Evolutionary conservation across 2,329 filamentous ascomycete species (phyloP).

Genomic region (Pochonia chlamydosporia): DNA sequence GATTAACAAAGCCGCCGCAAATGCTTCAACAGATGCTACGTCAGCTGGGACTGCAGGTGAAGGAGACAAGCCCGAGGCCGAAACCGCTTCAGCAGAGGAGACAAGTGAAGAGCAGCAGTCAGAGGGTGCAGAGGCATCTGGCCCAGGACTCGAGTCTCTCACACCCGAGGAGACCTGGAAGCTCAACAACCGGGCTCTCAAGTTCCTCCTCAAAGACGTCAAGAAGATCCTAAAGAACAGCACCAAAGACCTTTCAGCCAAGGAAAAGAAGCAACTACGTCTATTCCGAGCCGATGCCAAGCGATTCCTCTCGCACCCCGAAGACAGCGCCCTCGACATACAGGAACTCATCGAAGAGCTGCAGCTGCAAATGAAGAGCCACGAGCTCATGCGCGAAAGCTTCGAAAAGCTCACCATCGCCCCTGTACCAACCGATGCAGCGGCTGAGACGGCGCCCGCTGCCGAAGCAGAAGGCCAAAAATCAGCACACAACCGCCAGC

Average conservation of each 20-base stretch:
- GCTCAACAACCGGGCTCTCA: constrained; percentile 19
- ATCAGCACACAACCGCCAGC: constrained; percentile 21
- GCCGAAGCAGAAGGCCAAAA: constrained; percentile 9
- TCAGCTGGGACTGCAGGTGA: constrained; percentile 16
- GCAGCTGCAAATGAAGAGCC: constrained; percentile 25
- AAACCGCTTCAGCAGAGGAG: neutral
- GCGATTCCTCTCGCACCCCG: constrained; percentile 46
- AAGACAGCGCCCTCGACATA: constrained; percentile 22
- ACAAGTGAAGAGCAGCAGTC: neutral
- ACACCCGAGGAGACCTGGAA: constrained; percentile 18
- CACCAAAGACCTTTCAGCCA: constrained; percentile 51
- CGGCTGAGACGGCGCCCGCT: constrained; percentile 12
- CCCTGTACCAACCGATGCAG: constrained; percentile 5
- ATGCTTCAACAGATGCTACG: neutral
- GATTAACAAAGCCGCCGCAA: constrained; percentile 10
- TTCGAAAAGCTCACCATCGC: constrained; percentile 24
- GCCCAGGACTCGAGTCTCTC: constrained; percentile 10
- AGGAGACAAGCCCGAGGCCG: constrained; percentile 7
- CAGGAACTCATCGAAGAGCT: constrained; percentile 26
- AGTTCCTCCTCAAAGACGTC: constrained; percentile 24
- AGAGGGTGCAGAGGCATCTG: neutral
- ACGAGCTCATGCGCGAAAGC: constrained; percentile 22
- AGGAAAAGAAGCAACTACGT: constrained; percentile 71
- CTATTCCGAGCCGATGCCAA: constrained; percentile 63
- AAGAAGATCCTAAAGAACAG: constrained; percentile 34